phyloP scores from a whole-genome alignment of 495 filamentous ascomycete genomes.

The Peziza echinospora region DNA sequence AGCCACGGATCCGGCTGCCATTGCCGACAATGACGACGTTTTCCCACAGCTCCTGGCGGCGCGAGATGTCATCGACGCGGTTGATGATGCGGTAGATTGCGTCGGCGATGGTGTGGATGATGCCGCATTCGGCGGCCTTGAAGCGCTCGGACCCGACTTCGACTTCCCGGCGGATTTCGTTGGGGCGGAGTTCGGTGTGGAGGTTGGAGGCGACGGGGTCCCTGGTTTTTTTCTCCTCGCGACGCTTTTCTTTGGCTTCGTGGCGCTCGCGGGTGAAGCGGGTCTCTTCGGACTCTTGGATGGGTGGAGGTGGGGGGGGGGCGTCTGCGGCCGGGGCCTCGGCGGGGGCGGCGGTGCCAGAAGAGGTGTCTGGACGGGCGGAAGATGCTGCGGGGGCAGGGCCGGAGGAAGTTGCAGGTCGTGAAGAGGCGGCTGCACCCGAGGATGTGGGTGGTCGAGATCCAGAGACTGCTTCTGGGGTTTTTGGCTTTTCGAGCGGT shows the following conservation, averaged over 20 bases:
- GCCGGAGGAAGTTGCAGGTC: background rate
- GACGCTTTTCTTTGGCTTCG: slow-evolving; percentile 10
- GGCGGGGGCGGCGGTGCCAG: no score
- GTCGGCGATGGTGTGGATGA: slow-evolving; percentile 60
- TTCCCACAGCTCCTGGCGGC: slow-evolving; percentile 75
- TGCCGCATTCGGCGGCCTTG: slow-evolving; percentile 46
- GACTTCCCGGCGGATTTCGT: slow-evolving; percentile 43
- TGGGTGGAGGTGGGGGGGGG: no score
- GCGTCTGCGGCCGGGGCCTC: slow-evolving; percentile 7
- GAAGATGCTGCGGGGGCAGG: slow-evolving; percentile 4
- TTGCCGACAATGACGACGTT: slow-evolving; percentile 71
- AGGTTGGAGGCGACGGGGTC: slow-evolving; percentile 19
- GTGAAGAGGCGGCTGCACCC: background rate
- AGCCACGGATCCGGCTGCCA: slow-evolving; percentile 44
- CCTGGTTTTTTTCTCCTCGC: slow-evolving; percentile 9
- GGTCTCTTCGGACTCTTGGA: slow-evolving; percentile 1
- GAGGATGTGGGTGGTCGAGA: background rate
- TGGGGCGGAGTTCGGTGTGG: slow-evolving; percentile 18
- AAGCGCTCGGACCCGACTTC: slow-evolving; percentile 81
- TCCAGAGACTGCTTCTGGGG: background rate
- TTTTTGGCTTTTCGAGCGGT: background rate
- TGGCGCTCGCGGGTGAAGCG: slow-evolving; percentile 3
- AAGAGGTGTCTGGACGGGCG: slow-evolving; percentile 5
- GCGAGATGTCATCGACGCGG: slow-evolving; percentile 52
- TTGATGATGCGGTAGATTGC: slow-evolving; percentile 64